These are phyloP conservation scores for Erythrophleum fordii DNA, from an alignment of 306 rosid genomes.

Conservation along the genomic window DNA sequence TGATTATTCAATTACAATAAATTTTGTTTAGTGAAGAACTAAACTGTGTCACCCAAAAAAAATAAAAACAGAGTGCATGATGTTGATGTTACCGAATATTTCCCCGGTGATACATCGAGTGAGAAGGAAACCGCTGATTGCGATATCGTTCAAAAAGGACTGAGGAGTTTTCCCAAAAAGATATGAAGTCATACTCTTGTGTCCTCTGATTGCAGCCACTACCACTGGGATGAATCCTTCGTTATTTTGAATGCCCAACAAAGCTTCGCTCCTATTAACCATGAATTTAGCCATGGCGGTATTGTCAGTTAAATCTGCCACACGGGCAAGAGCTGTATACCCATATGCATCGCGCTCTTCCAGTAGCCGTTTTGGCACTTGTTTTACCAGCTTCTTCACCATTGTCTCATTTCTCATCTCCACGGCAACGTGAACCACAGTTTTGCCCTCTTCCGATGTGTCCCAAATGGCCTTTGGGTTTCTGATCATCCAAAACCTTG, in stretches of 20 bases:
- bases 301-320: constrained; percentile 6
- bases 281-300: not conserved
- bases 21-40: too few relatives aligned
- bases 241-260: constrained; percentile 9
- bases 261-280: not conserved
- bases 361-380: constrained; percentile 10
- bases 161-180: not conserved
- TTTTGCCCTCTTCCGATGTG: not conserved
- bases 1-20: too few relatives aligned
- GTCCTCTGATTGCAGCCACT: constrained; percentile 12
- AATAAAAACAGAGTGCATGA: too few relatives aligned
- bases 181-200: constrained; percentile 6
- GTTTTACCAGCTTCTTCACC: not conserved
- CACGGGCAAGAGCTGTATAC: constrained; percentile 29
- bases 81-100: constrained; percentile 28
- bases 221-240: constrained; percentile 26
- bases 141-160: not conserved
- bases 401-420: not conserved
- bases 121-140: constrained; percentile 1
- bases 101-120: not conserved
- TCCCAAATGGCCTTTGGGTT: not conserved
- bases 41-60: too few relatives aligned
- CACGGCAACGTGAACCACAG: constrained; percentile 17
- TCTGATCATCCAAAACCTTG: not conserved
- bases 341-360: not conserved